These are phyloP conservation scores for Telopea speciosissima DNA, from an alignment of 177 flowering plant species.

Conservation along the genomic window DNA sequence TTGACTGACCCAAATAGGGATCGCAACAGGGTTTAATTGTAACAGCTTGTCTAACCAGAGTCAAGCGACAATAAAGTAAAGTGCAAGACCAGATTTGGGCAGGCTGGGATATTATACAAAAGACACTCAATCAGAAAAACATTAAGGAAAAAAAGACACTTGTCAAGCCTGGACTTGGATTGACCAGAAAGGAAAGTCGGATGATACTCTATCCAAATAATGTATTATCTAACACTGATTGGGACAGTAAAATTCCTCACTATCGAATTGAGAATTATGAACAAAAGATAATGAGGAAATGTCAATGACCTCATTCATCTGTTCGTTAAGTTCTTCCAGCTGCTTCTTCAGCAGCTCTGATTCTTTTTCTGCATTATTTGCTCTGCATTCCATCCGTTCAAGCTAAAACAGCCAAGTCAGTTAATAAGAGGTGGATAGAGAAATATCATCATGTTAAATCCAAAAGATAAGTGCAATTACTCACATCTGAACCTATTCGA, in stretches of 20 bases:
- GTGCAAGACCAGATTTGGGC: no score
- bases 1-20: no score
- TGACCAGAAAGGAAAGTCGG: not conserved
- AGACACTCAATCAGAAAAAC: no score
- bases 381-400: conserved; percentile 75
- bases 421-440: conserved; percentile 1
- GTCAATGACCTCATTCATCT: conserved; percentile 58
- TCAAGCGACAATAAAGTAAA: no score
- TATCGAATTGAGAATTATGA: not conserved
- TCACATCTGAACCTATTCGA: conserved; percentile 68
- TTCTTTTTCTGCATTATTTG: conserved; percentile 72
- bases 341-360: conserved; percentile 54
- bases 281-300: not conserved
- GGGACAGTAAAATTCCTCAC: not conserved
- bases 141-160: no score
- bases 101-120: no score
- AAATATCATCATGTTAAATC: not conserved
- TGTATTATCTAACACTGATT: not conserved
- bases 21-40: no score
- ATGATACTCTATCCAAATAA: not conserved
- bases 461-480: conserved; percentile 19
- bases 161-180: not conserved
- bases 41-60: no score
- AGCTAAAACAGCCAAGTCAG: conserved; percentile 40
- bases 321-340: conserved; percentile 48